Conservation (phyloP, 225 moss, liverwort and hornwort species). For the Marchantia polymorpha region DNA sequence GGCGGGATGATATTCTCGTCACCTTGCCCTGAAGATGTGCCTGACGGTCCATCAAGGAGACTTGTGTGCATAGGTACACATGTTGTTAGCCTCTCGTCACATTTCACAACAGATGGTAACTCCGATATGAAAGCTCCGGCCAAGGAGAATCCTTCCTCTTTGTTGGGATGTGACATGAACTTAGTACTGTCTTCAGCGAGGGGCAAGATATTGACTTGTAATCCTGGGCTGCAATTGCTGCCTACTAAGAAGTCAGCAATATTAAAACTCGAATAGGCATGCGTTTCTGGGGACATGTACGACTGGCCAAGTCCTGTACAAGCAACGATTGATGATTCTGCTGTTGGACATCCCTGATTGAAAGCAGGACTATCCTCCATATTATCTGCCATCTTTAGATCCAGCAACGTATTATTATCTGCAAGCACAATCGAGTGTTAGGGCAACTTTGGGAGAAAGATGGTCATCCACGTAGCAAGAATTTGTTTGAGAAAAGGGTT, state of each 20-base stretch:
- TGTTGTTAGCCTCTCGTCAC: background rate
- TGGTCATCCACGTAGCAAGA: background rate
- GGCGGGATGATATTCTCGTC: background rate
- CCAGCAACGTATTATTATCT: constrained; percentile 33
- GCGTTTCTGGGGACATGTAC: background rate
- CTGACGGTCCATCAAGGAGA: background rate
- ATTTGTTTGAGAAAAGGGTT: background rate
- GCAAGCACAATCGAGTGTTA: background rate
- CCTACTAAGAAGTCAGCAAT: background rate
- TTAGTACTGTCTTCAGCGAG: constrained; percentile 5
- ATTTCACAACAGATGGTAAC: background rate
- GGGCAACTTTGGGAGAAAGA: background rate
- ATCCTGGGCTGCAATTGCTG: background rate
- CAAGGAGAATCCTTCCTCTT: background rate
- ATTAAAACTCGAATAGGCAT: background rate
- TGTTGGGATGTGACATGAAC: background rate
- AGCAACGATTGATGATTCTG: background rate
- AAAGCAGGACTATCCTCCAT: background rate
- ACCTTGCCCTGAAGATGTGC: background rate
- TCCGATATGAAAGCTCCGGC: background rate
- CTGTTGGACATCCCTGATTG: background rate
- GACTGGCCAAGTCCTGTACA: background rate
- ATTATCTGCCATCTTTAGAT: constrained; percentile 41
- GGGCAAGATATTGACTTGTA: background rate
- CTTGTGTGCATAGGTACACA: background rate